Percentiles rank a stretch among this genome's conserved stretches.
phyloP scores from a whole-genome alignment of 352 stramenopile species.

The Phytophthora foliorum region DNA sequence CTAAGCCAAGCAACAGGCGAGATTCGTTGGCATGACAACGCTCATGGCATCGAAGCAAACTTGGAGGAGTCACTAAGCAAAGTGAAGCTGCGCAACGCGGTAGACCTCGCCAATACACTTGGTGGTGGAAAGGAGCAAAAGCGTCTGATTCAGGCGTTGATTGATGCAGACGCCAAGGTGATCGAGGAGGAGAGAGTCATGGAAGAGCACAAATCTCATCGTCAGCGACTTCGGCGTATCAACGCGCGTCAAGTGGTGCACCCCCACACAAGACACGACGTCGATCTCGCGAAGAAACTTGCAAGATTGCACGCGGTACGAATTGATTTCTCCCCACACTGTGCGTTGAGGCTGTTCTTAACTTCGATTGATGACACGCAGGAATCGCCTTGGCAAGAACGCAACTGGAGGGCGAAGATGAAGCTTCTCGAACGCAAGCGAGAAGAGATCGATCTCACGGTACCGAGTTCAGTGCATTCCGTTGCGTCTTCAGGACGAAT shows the following conservation, averaged over 20 bases:
- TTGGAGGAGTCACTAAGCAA: conserved; percentile 75
- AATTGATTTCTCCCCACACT: not conserved
- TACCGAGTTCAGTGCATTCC: not conserved
- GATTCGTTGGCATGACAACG: conserved; percentile 24
- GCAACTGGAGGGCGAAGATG: conserved; percentile 62
- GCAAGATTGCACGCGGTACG: conserved; percentile 21
- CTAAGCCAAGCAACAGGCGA: conserved; percentile 30
- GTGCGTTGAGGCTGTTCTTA: not conserved
- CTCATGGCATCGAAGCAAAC: conserved; percentile 35
- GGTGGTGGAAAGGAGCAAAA: conserved; percentile 72
- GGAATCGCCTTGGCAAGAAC: conserved; percentile 80
- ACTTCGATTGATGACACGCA: conserved; percentile 4
- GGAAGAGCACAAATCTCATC: conserved; percentile 69
- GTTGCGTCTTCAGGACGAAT: not conserved
- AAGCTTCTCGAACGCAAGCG: conserved; percentile 18
- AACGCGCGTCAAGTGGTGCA: conserved; percentile 40
- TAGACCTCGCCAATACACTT: conserved; percentile 69
- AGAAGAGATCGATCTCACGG: conserved; percentile 3
- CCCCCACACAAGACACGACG: conserved; percentile 9
- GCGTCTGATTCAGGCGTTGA: conserved; percentile 66
- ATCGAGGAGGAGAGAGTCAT: conserved; percentile 74
- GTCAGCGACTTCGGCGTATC: conserved; percentile 59
- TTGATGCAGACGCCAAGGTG: conserved; percentile 70
- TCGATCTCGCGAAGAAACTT: conserved; percentile 27
- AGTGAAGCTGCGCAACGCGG: conserved; percentile 75